These are phyloP conservation scores for Ulvella scutata DNA, from an alignment of 139 green algal genomes.

Conservation along the genomic window DNA sequence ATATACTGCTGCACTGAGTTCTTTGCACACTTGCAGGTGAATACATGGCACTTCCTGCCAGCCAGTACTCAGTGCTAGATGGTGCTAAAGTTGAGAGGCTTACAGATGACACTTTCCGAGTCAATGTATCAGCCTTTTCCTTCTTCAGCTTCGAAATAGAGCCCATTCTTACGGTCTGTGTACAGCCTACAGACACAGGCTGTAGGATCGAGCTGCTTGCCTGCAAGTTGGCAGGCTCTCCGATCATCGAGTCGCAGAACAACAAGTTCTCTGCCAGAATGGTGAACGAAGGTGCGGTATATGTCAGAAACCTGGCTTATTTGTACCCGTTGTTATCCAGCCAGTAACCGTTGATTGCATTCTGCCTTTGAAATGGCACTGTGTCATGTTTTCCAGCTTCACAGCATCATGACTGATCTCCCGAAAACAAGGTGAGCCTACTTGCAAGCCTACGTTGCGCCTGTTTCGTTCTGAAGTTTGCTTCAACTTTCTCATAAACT, in stretches of 20 bases:
- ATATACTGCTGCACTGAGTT: too few relatives aligned
- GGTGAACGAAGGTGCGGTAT: slow-evolving; percentile 7
- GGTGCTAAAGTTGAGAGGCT: slow-evolving; percentile 49
- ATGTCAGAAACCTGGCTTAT: too few relatives aligned
- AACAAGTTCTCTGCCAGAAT: slow-evolving; percentile 36
- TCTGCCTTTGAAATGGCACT: too few relatives aligned
- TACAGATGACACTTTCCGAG: slow-evolving; percentile 51
- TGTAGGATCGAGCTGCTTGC: slow-evolving; percentile 59
- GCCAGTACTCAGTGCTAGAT: slow-evolving; percentile 77
- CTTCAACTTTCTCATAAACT: too few relatives aligned
- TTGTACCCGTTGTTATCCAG: too few relatives aligned
- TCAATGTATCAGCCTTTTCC: slow-evolving; percentile 44
- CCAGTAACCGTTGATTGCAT: too few relatives aligned
- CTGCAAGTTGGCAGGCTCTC: slow-evolving; percentile 44
- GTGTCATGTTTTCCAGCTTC: too few relatives aligned
- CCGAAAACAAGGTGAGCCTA: too few relatives aligned
- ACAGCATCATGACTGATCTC: too few relatives aligned
- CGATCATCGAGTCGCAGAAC: slow-evolving; percentile 37
- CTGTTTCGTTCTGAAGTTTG: too few relatives aligned
- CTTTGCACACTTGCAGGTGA: too few relatives aligned
- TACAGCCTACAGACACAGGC: slow-evolving; percentile 36
- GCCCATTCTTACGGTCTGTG: slow-evolving; percentile 63
- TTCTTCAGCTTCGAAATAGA: slow-evolving; percentile 56
- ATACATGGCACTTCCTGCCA: slow-evolving; percentile 76
- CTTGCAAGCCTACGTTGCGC: too few relatives aligned